These are phyloP conservation scores for Candida nitratophila DNA, from an alignment of 805 yeast species.

Conservation along the genomic window DNA sequence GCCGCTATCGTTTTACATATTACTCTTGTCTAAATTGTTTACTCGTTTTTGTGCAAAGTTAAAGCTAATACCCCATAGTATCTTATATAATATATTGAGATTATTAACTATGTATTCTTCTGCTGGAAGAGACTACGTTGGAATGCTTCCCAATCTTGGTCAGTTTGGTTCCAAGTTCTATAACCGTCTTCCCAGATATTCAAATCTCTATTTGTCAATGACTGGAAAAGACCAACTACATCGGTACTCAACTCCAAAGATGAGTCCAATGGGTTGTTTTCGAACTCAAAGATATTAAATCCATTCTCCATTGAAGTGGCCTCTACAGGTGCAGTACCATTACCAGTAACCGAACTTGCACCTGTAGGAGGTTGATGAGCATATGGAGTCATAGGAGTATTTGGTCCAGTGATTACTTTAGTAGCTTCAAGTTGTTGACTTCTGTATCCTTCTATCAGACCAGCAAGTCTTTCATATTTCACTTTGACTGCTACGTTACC, in stretches of 20 bases:
- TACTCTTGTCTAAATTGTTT: too few species aligned
- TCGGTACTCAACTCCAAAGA: not conserved
- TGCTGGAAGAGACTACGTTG: slow-evolving; percentile 3
- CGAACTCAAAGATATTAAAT: not conserved
- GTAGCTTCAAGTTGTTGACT: slow-evolving; percentile 1
- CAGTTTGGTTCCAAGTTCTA: slow-evolving; percentile 15
- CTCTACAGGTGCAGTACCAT: not conserved
- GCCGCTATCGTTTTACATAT: too few species aligned
- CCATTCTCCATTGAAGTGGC: not conserved
- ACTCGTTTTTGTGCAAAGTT: too few species aligned
- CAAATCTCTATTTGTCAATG: slow-evolving; percentile 14
- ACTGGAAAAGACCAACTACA: slow-evolving; percentile 12
- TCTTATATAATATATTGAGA: too few species aligned
- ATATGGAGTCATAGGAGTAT: not conserved
- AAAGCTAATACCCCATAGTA: too few species aligned
- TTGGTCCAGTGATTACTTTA: not conserved
- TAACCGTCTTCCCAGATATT: slow-evolving; percentile 17
- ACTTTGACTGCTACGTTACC: slow-evolving; percentile 16
- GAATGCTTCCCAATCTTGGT: slow-evolving; percentile 18
- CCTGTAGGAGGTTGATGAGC: not conserved
- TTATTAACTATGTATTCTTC: too few species aligned
- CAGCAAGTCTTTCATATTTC: slow-evolving; percentile 11
- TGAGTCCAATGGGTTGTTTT: not conserved
- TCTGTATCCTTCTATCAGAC: slow-evolving; percentile 11
- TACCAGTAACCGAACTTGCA: too few species aligned